These are phyloP conservation scores for Sequoia sempervirens DNA, from an alignment of 75 land plant genomes.

Conservation along the genomic window DNA sequence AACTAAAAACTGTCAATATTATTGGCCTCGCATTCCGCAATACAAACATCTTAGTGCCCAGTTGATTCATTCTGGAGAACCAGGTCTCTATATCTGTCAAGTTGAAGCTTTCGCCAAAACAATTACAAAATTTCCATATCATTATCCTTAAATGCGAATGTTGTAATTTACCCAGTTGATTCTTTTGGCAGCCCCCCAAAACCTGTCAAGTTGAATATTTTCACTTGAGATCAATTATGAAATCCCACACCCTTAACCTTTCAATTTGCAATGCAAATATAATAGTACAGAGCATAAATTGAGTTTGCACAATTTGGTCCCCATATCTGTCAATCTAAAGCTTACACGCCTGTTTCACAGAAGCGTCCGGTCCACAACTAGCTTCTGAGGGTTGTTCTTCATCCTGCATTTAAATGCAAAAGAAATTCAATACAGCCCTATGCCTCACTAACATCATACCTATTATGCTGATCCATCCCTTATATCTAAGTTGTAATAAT, in stretches of 20 bases:
- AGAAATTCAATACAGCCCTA: constrained; percentile 51
- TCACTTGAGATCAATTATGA: too few relatives aligned
- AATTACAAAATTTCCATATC: too few relatives aligned
- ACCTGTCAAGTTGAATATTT: too few relatives aligned
- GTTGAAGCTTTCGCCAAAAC: neutral
- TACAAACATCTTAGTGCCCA: neutral
- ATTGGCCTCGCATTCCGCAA: neutral
- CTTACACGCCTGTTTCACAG: constrained; percentile 62
- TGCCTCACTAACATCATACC: constrained; percentile 57
- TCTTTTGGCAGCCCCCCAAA: too few relatives aligned
- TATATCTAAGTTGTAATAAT: constrained; percentile 52
- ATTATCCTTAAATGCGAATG: too few relatives aligned
- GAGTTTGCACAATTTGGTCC: neutral
- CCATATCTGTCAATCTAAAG: neutral
- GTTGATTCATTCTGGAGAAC: neutral
- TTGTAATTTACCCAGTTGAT: too few relatives aligned
- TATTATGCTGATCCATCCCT: constrained; percentile 57
- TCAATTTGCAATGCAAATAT: too few relatives aligned
- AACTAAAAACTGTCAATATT: neutral
- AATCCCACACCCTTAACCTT: too few relatives aligned
- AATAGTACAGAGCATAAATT: too few relatives aligned
- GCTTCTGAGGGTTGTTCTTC: constrained; percentile 46
- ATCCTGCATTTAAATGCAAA: constrained; percentile 69
- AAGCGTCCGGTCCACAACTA: constrained; percentile 57
- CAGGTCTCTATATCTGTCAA: neutral